These are phyloP conservation scores for Ceratocystis colombiana DNA, from an alignment of 2,329 filamentous ascomycete species.

Conservation along the genomic window DNA sequence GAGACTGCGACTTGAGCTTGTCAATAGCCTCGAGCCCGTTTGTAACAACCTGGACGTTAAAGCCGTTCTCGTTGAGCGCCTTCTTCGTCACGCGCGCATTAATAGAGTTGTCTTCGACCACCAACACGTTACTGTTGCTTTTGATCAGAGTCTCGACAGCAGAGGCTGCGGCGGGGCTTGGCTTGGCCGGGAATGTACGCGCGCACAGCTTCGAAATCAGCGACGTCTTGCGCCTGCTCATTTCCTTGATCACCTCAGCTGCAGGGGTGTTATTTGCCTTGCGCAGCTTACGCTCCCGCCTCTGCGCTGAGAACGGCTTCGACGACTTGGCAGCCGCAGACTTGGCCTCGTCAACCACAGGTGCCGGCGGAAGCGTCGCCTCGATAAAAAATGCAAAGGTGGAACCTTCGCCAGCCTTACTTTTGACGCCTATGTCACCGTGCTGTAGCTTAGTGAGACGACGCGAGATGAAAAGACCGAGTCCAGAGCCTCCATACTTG, in stretches of 20 bases:
- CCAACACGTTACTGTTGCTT: constrained; percentile 37
- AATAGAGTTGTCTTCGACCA: constrained; percentile 53
- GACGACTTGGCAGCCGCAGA: background rate
- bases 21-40: constrained; percentile 48
- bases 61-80: constrained; percentile 42
- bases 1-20: constrained; percentile 31
- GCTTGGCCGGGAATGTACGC: background rate
- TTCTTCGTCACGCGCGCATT: constrained; percentile 49
- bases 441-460: constrained; percentile 72
- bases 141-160: constrained; percentile 13
- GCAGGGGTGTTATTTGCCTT: background rate
- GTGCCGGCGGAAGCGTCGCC: constrained; percentile 39
- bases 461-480: constrained; percentile 69
- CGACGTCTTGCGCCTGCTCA: background rate
- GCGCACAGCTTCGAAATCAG: constrained; percentile 11
- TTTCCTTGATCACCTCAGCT: background rate
- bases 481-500: constrained; percentile 67
- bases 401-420: constrained; percentile 58
- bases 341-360: constrained; percentile 34
- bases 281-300: constrained; percentile 10
- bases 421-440: constrained; percentile 65
- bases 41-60: constrained; percentile 44
- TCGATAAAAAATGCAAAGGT: constrained; percentile 69
- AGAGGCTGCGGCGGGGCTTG: background rate
- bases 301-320: background rate